Evolutionary conservation across 164 flowering plant species (phyloP).

Genomic region (Nymphaea thermarum): DNA sequence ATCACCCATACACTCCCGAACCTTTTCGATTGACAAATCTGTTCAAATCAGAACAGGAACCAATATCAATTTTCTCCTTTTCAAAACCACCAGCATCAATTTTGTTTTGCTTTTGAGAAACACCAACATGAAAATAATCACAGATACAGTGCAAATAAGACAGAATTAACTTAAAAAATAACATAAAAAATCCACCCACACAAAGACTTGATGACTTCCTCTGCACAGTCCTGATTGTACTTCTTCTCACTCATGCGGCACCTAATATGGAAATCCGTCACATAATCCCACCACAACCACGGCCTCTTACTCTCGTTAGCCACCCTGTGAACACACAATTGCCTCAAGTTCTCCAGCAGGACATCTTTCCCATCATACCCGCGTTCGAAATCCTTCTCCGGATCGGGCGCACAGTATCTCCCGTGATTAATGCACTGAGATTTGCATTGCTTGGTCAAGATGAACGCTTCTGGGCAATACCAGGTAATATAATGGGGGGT

Average conservation of each 20-base stretch:
- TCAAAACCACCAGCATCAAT: too few species aligned
- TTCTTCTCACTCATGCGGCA: conserved; percentile 82
- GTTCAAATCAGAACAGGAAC: not conserved
- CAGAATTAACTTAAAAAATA: not conserved
- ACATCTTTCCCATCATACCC: conserved; percentile 90
- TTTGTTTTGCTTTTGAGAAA: too few species aligned
- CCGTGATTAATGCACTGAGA: conserved; percentile 91
- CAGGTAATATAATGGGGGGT: conserved; percentile 94
- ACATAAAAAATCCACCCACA: conserved; percentile 23
- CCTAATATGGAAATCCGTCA: conserved; percentile 80
- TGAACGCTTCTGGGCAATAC: conserved; percentile 69
- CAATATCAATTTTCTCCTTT: too few species aligned
- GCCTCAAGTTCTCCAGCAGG: conserved; percentile 79
- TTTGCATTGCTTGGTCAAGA: conserved; percentile 61
- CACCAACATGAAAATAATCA: conserved; percentile 1
- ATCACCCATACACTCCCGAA: conserved; percentile 74
- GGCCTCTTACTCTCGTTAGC: conserved; percentile 59
- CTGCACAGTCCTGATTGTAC: conserved; percentile 76
- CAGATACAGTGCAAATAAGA: not conserved
- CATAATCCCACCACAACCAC: conserved; percentile 99
- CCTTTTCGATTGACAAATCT: conserved; percentile 64
- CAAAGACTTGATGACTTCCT: conserved; percentile 56
- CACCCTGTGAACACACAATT: conserved; percentile 77
- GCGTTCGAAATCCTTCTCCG: conserved; percentile 60
- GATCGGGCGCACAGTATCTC: conserved; percentile 91